Percentiles rank a stretch among this genome's conserved stretches.
Evolutionary conservation across 164 flowering plant genomes (phyloP).

Genomic region (Liriodendron chinense): DNA sequence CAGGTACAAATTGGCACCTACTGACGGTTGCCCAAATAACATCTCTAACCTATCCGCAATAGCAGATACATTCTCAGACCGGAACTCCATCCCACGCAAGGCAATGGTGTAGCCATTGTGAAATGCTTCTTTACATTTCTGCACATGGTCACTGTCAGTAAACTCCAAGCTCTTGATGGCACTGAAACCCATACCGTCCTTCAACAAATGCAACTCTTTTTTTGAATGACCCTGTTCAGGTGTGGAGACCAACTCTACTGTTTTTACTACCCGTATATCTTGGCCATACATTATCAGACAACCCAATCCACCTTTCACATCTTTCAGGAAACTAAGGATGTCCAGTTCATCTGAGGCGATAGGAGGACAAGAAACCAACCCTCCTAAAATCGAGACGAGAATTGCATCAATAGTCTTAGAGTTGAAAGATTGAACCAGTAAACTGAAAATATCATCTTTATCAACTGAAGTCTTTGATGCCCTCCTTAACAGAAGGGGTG

Average conservation of each 20-base stretch:
- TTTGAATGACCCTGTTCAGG: constrained; percentile 9
- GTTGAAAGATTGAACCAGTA: constrained; percentile 26
- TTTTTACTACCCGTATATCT: constrained; percentile 61
- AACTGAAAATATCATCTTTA: constrained; percentile 28
- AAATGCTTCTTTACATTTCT: constrained; percentile 51
- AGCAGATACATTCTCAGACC: constrained; percentile 46
- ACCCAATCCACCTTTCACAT: constrained; percentile 49
- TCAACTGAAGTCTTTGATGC: constrained; percentile 14
- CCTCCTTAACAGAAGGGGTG: constrained; percentile 39
- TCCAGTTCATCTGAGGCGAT: constrained; percentile 65
- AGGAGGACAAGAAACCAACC: constrained; percentile 61
- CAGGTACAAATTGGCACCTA: constrained; percentile 69
- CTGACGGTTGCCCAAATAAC: constrained; percentile 79
- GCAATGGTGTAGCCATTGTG: constrained; percentile 68
- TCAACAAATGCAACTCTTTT: constrained; percentile 51
- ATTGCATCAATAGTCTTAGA: constrained; percentile 24
- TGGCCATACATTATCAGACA: constrained; percentile 53
- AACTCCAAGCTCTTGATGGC: neutral
- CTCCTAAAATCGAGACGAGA: constrained; percentile 39
- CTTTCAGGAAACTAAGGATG: constrained; percentile 46
- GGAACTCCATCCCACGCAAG: constrained; percentile 76
- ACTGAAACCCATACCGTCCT: constrained; percentile 13
- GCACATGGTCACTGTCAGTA: constrained; percentile 19
- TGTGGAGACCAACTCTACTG: constrained; percentile 15
- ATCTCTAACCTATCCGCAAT: constrained; percentile 54